phyloP scores from a whole-genome alignment of 768 basidiomycete species.

The Phaeotremella skinneri region DNA sequence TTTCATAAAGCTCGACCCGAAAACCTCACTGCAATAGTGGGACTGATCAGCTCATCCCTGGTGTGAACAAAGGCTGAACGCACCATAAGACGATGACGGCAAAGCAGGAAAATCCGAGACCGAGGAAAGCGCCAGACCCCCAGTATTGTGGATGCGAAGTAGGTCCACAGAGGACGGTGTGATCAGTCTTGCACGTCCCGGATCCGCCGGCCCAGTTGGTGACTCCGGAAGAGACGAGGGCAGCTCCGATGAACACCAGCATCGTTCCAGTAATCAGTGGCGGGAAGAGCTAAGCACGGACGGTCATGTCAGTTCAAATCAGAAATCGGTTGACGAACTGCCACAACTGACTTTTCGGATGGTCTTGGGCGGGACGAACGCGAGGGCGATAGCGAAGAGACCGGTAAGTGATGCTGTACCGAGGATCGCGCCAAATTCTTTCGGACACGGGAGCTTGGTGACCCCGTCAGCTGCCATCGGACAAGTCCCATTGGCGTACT shows the following conservation, averaged over 20 bases:
- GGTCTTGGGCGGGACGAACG: slow-evolving; percentile 30
- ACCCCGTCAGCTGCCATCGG: slow-evolving; percentile 22
- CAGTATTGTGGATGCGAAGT: slow-evolving; percentile 12
- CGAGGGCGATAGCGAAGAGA: slow-evolving; percentile 26
- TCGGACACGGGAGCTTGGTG: slow-evolving; percentile 30
- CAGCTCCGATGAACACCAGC: slow-evolving; percentile 31
- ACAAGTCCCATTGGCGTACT: slow-evolving; percentile 30
- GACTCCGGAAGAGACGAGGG: slow-evolving; percentile 24
- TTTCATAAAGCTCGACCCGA: slow-evolving; percentile 33
- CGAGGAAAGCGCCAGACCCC: slow-evolving; percentile 26
- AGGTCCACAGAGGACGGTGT: slow-evolving; percentile 21
- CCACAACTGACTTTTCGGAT: slow-evolving; percentile 24
- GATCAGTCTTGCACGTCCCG: slow-evolving; percentile 22
- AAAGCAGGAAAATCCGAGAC: slow-evolving; percentile 31
- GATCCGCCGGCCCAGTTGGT: slow-evolving; percentile 36
- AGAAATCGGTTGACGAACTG: neutral
- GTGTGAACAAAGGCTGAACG: neutral
- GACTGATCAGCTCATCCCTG: neutral
- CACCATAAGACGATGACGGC: slow-evolving; percentile 21
- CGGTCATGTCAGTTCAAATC: neutral
- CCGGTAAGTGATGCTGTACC: slow-evolving; percentile 27
- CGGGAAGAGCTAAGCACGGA: slow-evolving; percentile 18
- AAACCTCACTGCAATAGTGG: slow-evolving; percentile 15
- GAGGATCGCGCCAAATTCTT: slow-evolving; percentile 36
- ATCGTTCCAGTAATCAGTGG: slow-evolving; percentile 30